These are phyloP conservation scores for Sugiyamaella grinbergsii DNA, from an alignment of 1,139 yeast genomes.

Conservation along the genomic window DNA sequence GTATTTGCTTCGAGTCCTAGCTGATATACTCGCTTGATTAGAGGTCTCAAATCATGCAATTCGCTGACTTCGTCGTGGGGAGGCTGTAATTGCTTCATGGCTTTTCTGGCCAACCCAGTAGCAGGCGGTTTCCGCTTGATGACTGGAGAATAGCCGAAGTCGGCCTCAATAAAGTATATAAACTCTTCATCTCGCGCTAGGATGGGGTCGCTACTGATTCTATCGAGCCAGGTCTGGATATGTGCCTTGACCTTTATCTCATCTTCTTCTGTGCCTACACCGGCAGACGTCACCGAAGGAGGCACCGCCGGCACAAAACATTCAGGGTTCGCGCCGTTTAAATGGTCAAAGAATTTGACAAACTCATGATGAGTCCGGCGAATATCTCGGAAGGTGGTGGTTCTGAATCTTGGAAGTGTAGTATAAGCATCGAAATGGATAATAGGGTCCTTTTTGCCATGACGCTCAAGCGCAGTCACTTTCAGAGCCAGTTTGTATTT, in stretches of 20 bases:
- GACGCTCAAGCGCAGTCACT: conserved; percentile 52
- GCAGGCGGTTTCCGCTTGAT: conserved; percentile 57
- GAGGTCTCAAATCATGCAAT: conserved; percentile 81
- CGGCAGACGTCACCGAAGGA: conserved; percentile 69
- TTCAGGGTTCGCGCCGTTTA: conserved; percentile 81
- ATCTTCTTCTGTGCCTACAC: conserved; percentile 83
- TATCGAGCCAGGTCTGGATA: conserved; percentile 85
- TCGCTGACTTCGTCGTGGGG: conserved; percentile 87
- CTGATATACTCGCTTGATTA: conserved; percentile 75
- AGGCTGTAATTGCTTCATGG: conserved; percentile 85
- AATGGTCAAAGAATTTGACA: conserved; percentile 71
- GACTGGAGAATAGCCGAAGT: conserved; percentile 61
- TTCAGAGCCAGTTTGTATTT: conserved; percentile 44
- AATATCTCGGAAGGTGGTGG: conserved; percentile 66
- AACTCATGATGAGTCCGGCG: conserved; percentile 83
- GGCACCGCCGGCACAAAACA: conserved; percentile 94
- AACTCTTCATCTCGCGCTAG: conserved; percentile 85
- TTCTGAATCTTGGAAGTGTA: conserved; percentile 70
- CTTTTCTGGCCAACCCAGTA: conserved; percentile 82
- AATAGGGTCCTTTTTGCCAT: conserved; percentile 54
- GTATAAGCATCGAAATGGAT: conserved; percentile 50
- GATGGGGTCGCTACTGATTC: conserved; percentile 73
- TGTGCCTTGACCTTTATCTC: conserved; percentile 55
- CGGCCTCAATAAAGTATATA: conserved; percentile 83
- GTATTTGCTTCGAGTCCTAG: conserved; percentile 58